Evolutionary conservation across 75 land plant genomes (phyloP).

Genomic region (Cryptomeria japonica): DNA sequence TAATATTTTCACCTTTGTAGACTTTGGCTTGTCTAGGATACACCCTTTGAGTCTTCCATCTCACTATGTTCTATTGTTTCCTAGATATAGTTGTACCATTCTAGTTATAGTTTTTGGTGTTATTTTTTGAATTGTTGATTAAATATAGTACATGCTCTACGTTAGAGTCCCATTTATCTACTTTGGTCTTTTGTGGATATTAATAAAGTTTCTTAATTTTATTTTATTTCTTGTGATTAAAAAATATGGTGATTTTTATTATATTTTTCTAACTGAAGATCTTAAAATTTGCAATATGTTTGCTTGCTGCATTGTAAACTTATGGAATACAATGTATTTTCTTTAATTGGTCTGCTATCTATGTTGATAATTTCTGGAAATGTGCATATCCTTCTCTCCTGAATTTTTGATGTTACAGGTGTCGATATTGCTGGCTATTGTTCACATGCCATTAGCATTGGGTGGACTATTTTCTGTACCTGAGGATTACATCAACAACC

Average conservation of each 20-base stretch:
- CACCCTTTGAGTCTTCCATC: background rate
- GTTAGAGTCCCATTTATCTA: background rate
- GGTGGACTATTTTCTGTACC: slow-evolving; percentile 29
- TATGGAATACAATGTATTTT: background rate
- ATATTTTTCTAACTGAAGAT: background rate
- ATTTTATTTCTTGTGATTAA: background rate
- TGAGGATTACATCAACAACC: slow-evolving; percentile 13
- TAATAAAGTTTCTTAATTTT: background rate
- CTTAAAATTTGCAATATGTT: background rate
- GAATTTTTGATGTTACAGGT: slow-evolving; percentile 37
- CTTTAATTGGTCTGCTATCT: background rate
- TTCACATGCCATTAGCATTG: slow-evolving; percentile 40
- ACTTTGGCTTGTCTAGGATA: too few relatives aligned
- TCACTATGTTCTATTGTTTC: background rate
- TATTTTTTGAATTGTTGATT: background rate
- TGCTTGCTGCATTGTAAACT: background rate
- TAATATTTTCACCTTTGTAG: too few relatives aligned
- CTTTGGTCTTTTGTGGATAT: background rate
- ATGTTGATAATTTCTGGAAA: background rate
- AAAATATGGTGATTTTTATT: background rate
- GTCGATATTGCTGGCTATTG: slow-evolving; percentile 54
- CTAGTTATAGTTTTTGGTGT: background rate
- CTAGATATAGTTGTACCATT: background rate
- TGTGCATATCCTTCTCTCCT: background rate
- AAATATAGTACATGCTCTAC: background rate